Base-by-base conservation (phyloP, 1,139 yeast genomes). In the Meyerozyma sp. region DNA sequence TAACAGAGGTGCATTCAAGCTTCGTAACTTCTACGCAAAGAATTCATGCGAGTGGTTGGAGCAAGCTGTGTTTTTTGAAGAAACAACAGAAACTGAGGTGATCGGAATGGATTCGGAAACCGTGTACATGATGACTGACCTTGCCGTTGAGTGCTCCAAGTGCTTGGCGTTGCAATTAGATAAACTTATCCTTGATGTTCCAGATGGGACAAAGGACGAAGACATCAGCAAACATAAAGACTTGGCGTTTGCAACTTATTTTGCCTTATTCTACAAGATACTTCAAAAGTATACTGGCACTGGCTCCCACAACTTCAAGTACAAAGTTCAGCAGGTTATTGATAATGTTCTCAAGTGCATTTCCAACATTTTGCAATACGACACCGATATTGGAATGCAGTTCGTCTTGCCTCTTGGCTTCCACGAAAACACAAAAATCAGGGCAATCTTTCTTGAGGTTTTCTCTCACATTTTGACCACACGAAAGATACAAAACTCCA, bases 381-480 rank as follows among this genome's bases (percentile, higher is more conserved):
- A 89, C 56, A 81, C 84, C 2, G 90, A 84, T 49, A 81, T 86
- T 41, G 95, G 96, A 8, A 70, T 88, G 57, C 82, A 81, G 44
- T 80, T 81, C 60, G 90, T 91, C 1, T 63, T 89, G 13, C 90
- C 94, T 0, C 70, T 88, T 56, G 95, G 95, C 0, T 85, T 81
- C 54, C 89, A 88, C 53, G 77, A 76, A 34, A 85, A 85, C 55
- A 63, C 66, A 18, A 76, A 80, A 44, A 79, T 87, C 28, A 67
- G 95, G 46, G 68, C 84, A 5, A 81, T 93, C 1, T 87, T 88
- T 56, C 69, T 88, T 56, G 84, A 84, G 50, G 93, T 88, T 3
- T 86, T 89, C 55, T 79, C 86, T 1, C 81, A 82, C 45, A 85
- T 60, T 77, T 82, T 56, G 65, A 73, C 55, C 58, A 76, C 62